These are phyloP conservation scores for Suillus ampliporus DNA, from an alignment of 768 basidiomycete genomes.

Conservation along the genomic window DNA sequence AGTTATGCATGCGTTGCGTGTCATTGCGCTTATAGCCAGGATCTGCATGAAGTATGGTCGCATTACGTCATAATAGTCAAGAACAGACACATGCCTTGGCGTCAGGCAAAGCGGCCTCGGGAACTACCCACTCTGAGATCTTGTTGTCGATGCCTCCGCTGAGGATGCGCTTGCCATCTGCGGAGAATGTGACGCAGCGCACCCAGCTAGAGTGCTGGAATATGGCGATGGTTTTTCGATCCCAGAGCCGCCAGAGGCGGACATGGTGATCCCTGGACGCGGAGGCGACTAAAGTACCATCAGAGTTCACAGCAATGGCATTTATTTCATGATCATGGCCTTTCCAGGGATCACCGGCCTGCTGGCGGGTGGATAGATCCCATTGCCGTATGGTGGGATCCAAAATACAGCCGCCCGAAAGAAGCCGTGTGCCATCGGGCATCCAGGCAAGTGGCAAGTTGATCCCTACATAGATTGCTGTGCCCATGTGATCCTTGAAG, in stretches of 20 bases:
- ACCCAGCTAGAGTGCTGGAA: conserved; percentile 1
- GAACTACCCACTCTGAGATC: background rate
- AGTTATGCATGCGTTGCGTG: conserved; percentile 3
- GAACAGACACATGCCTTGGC: background rate
- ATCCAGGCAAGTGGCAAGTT: background rate
- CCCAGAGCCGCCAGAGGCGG: conserved; percentile 1
- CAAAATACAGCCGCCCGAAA: background rate
- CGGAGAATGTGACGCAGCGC: background rate
- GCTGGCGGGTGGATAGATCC: background rate
- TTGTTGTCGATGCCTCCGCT: background rate
- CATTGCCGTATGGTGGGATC: conserved; percentile 1
- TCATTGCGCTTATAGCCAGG: background rate
- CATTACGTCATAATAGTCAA: background rate
- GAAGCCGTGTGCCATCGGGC: background rate
- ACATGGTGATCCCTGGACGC: background rate
- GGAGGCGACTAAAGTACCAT: conserved; percentile 3
- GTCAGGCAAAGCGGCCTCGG: background rate
- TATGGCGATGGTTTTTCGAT: conserved; percentile 1
- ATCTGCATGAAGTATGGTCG: background rate
- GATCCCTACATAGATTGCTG: background rate
- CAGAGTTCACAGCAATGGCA: background rate
- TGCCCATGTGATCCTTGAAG: conserved; percentile 5
- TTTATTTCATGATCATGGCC: background rate
- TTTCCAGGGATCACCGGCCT: conserved; percentile 1
- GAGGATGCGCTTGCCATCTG: background rate